These are phyloP conservation scores for Dendrostoma leiphaemia DNA, from an alignment of 2,329 filamentous ascomycete genomes.

Conservation along the genomic window DNA sequence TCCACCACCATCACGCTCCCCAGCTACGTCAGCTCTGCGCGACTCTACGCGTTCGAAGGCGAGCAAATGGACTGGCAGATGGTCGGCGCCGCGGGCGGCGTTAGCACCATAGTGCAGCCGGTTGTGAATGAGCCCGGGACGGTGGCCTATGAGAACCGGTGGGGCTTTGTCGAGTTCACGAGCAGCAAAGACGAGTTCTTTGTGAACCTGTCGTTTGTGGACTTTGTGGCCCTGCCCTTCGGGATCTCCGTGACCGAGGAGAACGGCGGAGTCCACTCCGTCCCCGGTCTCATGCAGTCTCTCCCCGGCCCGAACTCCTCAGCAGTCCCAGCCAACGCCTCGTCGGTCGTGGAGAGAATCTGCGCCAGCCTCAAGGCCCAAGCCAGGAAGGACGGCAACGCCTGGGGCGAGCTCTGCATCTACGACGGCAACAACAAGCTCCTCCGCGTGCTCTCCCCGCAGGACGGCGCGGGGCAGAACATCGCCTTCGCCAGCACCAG, in stretches of 20 bases:
- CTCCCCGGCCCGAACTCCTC: neutral
- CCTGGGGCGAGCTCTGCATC: conserved; percentile 46
- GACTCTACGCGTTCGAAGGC: neutral
- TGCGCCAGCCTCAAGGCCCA: conserved; percentile 38
- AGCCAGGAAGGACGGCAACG: conserved; percentile 25
- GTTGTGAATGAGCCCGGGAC: neutral
- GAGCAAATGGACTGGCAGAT: neutral
- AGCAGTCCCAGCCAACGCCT: too few species aligned
- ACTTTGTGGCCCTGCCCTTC: conserved; percentile 50
- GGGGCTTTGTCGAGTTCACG: conserved; percentile 51
- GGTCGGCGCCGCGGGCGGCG: neutral
- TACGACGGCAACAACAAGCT: conserved; percentile 32
- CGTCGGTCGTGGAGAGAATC: conserved; percentile 32
- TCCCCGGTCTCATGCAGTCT: conserved; percentile 35
- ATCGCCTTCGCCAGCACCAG: conserved; percentile 30
- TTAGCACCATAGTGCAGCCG: neutral
- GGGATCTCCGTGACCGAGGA: conserved; percentile 41
- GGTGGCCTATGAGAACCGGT: conserved; percentile 34
- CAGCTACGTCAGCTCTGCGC: neutral
- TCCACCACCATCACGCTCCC: neutral
- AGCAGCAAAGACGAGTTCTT: conserved; percentile 39
- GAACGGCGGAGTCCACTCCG: conserved; percentile 30
- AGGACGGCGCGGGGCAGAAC: conserved; percentile 38
- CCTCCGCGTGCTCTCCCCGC: conserved; percentile 38
- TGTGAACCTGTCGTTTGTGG: conserved; percentile 51